Conservation (phyloP, 306 rosid species). For the Prunus mira region DNA sequence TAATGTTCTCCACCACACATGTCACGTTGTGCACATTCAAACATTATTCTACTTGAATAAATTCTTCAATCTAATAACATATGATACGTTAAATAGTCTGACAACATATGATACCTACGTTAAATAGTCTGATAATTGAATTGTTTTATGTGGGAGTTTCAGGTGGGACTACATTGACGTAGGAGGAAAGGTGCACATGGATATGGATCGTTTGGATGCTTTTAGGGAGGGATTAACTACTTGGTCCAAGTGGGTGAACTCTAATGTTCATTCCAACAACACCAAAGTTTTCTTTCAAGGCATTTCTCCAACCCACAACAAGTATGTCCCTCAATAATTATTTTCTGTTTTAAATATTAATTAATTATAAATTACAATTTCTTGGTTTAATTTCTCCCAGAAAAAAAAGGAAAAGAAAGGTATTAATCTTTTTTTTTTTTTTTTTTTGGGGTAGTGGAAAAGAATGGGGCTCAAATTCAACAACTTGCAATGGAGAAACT, state of each 20-base stretch:
- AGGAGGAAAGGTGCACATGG: constrained; percentile 21
- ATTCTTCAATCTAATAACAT: not conserved
- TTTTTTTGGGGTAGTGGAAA: constrained; percentile 5
- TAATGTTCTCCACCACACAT: too few relatives aligned
- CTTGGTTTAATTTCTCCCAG: too few relatives aligned
- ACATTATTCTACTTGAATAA: too few relatives aligned
- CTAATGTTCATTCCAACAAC: constrained; percentile 21
- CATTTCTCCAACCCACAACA: constrained; percentile 34
- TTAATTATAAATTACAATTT: too few relatives aligned
- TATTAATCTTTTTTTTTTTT: not conserved
- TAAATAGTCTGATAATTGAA: not conserved
- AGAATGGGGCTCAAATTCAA: constrained; percentile 21
- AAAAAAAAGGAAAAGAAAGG: not conserved
- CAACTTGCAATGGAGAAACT: constrained; percentile 30
- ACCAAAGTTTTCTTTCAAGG: constrained; percentile 42
- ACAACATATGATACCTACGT: not conserved
- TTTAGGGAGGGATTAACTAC: constrained; percentile 31
- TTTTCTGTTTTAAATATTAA: too few relatives aligned
- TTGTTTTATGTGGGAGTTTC: not conserved
- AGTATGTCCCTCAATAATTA: not conserved
- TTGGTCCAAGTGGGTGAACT: constrained; percentile 49
- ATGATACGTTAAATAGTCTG: too few relatives aligned
- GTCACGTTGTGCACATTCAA: not conserved
- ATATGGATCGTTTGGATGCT: constrained; percentile 41
- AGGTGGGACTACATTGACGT: constrained; percentile 40